Evolutionary conservation across 805 yeast species (phyloP), one percentile per base, ranked within the genome.

Genomic region (Pichia gijzeniarum): DNA sequence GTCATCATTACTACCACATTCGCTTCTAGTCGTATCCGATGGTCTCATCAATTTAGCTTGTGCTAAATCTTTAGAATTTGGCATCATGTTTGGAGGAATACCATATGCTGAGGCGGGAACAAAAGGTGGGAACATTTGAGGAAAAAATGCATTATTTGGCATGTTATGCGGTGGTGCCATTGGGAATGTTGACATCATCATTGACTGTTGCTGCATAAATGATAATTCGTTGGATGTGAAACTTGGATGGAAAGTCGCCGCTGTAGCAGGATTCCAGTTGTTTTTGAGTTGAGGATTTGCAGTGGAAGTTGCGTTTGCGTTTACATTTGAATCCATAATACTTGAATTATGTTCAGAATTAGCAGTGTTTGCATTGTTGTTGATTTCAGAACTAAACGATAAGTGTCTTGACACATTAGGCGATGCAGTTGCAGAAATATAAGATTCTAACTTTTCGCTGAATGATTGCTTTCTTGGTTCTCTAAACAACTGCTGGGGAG

Each of bases 231-330:
- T 36, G 35, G 43, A 20, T 16, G 47, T 45, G 17, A 40, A 44
- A 16, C 41, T 45, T 34, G 86, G 85, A 13, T 76, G 75, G 57
- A 80, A 80, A 1, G 82, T 65, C 9, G 79, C 63, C 4, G 84
- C 80, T 17, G 80, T 65, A 6, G 82, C 84, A 0, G 85, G 84
- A 58, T 79, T 79, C 86, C 86, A 81, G 53, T 78, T 76, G 54
- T 67, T 73, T 36, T 56, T 58, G 10, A 53, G 51, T 17, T 49
- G 31, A 3, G 28, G 10, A 6, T 25, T 25, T 2, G 16, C 18
- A 14, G 13, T 34, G n/a, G 33, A 54, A 22, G 49, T 40, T 9
- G 57, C 44, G 31, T 54, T 54, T 19, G 40, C 34, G 20, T 50
- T 44, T 6, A 55, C 45, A 33, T 54, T 54, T 13, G 42, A 35